Percentiles rank a stretch among this genome's conserved stretches.
Evolutionary conservation across 2,329 filamentous ascomycete species (phyloP).

Genomic region (Ascochyta lentis): DNA sequence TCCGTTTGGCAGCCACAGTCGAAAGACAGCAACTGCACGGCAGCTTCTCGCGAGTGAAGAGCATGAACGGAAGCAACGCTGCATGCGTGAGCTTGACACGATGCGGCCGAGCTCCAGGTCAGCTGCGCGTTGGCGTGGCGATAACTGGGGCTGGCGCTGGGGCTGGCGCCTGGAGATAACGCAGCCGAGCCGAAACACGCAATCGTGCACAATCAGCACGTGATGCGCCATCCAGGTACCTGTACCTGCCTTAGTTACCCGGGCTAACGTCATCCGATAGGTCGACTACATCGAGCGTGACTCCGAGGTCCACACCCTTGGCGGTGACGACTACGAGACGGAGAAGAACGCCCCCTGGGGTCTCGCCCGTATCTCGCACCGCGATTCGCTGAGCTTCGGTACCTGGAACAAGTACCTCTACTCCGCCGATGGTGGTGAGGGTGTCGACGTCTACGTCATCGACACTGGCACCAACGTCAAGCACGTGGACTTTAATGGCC

Average conservation of each 20-base stretch:
- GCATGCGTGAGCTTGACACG: neutral
- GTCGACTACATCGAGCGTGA: constrained; percentile 97
- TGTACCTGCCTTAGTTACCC: constrained; percentile 18
- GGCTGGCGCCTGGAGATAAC: constrained; percentile 19
- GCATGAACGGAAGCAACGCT: neutral
- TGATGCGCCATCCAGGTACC: constrained; percentile 27
- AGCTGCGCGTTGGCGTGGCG: constrained; percentile 17
- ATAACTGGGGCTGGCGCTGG: constrained; percentile 18
- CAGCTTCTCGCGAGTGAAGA: neutral
- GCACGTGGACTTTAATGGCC: constrained; percentile 96
- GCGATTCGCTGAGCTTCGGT: constrained; percentile 82
- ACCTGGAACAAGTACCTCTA: constrained; percentile 99
- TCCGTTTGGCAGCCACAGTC: constrained; percentile 1
- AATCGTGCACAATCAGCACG: constrained; percentile 36
- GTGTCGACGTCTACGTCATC: constrained; percentile 98
- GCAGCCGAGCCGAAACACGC: constrained; percentile 40
- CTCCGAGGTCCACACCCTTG: constrained; percentile 85
- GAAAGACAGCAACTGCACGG: neutral
- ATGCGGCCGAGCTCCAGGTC: neutral
- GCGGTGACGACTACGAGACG: constrained; percentile 59
- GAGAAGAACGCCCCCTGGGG: constrained; percentile 99
- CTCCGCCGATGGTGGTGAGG: constrained; percentile 86
- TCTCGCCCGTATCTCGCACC: constrained; percentile 96
- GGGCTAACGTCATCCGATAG: constrained; percentile 58
- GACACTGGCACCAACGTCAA: constrained; percentile 94